Percentiles rank a stretch among this genome's conserved stretches.
Evolutionary conservation across 202 grass and related monocot species (phyloP).

Genomic region (Setaria italica): DNA sequence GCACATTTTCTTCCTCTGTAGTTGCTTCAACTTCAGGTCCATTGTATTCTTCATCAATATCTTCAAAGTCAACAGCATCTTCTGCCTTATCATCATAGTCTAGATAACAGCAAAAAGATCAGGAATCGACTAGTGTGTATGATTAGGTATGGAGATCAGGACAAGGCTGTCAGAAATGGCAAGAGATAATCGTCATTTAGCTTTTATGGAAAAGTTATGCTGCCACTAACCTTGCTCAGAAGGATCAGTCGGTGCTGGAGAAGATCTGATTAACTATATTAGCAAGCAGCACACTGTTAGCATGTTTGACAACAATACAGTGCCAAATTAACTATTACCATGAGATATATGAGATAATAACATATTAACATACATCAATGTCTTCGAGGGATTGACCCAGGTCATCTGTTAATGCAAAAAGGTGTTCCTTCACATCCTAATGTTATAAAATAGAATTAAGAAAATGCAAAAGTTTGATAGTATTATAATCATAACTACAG

Average conservation of each 20-base stretch:
- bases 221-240: slow-evolving; percentile 82
- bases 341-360: slow-evolving; percentile 27
- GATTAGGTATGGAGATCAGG: slow-evolving; percentile 25
- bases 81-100: slow-evolving; percentile 97
- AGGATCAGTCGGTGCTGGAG: slow-evolving; percentile 68
- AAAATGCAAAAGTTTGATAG: background rate
- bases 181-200: slow-evolving; percentile 1
- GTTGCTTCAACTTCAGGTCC: slow-evolving; percentile 83
- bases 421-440: slow-evolving; percentile 96
- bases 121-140: slow-evolving; percentile 27
- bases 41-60: slow-evolving; percentile 98
- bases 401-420: slow-evolving; percentile 86
- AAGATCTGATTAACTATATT: slow-evolving; percentile 75
- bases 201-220: slow-evolving; percentile 27
- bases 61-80: slow-evolving; percentile 95
- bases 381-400: slow-evolving; percentile 72
- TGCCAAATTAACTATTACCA: slow-evolving; percentile 37
- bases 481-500: slow-evolving; percentile 12
- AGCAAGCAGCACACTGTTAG: slow-evolving; percentile 45
- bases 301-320: slow-evolving; percentile 12
- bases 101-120: slow-evolving; percentile 46
- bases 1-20: slow-evolving; percentile 88
- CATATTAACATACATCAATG: slow-evolving; percentile 72
- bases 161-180: slow-evolving; percentile 20
- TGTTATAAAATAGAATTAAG: slow-evolving; percentile 42